Percentiles rank a stretch among this genome's conserved stretches.
Conservation (phyloP, 202 grass and related monocot species). For the Zoysia matrella region DNA sequence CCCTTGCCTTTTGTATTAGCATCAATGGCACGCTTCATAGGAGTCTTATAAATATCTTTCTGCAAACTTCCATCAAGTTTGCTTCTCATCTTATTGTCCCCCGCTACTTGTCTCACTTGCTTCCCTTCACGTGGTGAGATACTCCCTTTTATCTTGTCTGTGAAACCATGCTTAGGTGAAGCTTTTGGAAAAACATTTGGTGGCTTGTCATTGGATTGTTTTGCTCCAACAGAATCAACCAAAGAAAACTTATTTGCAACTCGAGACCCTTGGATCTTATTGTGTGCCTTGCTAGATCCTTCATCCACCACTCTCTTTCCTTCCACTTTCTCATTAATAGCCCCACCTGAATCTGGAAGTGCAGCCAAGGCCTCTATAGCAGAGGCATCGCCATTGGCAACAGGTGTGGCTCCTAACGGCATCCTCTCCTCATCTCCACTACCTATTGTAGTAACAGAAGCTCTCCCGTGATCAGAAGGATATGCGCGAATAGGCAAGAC, state of each 20-base stretch:
- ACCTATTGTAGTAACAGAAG: constrained; percentile 12
- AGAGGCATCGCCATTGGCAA: constrained; percentile 16
- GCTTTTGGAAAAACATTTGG: constrained; percentile 19
- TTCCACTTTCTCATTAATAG: constrained; percentile 15
- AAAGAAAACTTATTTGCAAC: neutral
- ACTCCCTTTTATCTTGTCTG: constrained; percentile 31
- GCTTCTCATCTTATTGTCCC: constrained; percentile 14
- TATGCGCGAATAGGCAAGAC: constrained; percentile 45
- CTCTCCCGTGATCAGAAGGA: constrained; percentile 40
- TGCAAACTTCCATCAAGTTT: constrained; percentile 4
- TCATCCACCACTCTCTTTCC: constrained; percentile 19
- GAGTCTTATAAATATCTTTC: neutral
- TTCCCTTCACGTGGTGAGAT: constrained; percentile 13
- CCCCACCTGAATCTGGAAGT: neutral
- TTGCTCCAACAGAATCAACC: constrained; percentile 28
- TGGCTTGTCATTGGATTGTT: neutral
- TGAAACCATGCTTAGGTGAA: constrained; percentile 9
- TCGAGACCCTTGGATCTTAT: constrained; percentile 25
- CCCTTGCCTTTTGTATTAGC: constrained; percentile 36
- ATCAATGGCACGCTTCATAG: neutral
- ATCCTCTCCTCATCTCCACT: constrained; percentile 20
- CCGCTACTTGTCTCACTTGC: neutral
- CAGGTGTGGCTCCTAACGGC: constrained; percentile 3
- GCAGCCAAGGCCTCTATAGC: neutral
- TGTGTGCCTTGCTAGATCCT: constrained; percentile 19